These are phyloP conservation scores for Chlorella variabilis DNA, from an alignment of 163 green algal species.

Conservation along the genomic window DNA sequence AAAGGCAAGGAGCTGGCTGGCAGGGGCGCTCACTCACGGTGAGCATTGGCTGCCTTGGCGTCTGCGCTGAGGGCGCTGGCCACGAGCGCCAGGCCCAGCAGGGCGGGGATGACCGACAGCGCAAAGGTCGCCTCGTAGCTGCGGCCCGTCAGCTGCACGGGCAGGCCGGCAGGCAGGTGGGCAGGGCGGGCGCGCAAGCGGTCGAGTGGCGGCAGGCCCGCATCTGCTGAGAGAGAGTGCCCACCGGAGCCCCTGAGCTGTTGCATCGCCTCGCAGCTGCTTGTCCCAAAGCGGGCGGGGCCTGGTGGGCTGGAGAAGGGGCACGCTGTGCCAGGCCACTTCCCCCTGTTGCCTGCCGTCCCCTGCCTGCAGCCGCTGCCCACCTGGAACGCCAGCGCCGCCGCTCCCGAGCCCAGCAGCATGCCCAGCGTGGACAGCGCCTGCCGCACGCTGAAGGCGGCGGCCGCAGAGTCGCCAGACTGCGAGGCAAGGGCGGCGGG, in stretches of 20 bases:
- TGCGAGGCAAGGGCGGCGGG: background rate
- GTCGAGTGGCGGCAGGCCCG: no score
- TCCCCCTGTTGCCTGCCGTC: no score
- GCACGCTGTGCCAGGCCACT: no score
- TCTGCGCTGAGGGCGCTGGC: conserved; percentile 30
- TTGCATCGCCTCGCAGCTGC: no score
- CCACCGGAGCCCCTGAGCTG: no score
- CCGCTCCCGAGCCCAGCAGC: conserved; percentile 70
- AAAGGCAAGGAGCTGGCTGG: no score
- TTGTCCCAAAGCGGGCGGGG: no score
- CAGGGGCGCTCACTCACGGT: no score
- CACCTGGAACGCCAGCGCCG: conserved; percentile 58
- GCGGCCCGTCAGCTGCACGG: conserved; percentile 56
- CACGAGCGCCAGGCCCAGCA: conserved; percentile 71
- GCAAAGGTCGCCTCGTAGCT: conserved; percentile 86
- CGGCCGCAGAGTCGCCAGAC: conserved; percentile 75
- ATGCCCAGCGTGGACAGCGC: conserved; percentile 80
- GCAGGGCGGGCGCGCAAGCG: no score
- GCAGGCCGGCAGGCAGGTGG: background rate
- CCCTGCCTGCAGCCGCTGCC: no score
- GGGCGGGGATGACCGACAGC: conserved; percentile 66
- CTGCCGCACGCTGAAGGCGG: conserved; percentile 75
- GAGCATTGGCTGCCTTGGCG: background rate
- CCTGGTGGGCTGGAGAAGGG: no score
- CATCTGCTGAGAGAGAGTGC: no score